These are phyloP conservation scores for Gnaphalium uliginosum DNA, from an alignment of 129 eudicot species.

Conservation along the genomic window DNA sequence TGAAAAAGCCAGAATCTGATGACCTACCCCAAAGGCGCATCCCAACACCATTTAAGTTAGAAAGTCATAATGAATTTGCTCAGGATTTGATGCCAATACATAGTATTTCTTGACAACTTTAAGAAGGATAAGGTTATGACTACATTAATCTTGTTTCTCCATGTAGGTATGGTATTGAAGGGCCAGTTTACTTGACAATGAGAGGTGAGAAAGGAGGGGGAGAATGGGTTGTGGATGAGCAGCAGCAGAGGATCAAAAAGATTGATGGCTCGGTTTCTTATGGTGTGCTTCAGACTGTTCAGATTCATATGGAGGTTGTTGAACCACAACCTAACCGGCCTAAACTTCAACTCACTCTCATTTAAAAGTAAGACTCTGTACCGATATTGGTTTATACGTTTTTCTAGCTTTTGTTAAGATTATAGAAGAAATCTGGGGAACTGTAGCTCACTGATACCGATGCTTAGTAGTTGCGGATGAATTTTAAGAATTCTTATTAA, in stretches of 20 bases:
- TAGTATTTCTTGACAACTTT: not conserved
- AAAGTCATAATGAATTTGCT: not conserved
- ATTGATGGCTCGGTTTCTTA: slow-evolving; percentile 57
- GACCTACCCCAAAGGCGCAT: no score
- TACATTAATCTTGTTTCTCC: not conserved
- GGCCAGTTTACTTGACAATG: slow-evolving; percentile 74
- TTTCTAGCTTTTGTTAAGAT: not conserved
- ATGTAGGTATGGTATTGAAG: slow-evolving; percentile 95
- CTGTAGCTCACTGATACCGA: not conserved
- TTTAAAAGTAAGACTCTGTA: slow-evolving; percentile 20
- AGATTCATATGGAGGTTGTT: slow-evolving; percentile 87
- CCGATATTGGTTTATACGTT: slow-evolving; percentile 1
- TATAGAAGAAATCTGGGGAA: not conserved
- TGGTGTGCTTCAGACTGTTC: slow-evolving; percentile 75
- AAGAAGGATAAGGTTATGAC: not conserved
- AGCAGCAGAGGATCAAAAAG: slow-evolving; percentile 76
- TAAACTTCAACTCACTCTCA: slow-evolving; percentile 79
- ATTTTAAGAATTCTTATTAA: not conserved
- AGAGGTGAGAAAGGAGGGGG: slow-evolving; percentile 72
- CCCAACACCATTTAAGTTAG: not conserved
- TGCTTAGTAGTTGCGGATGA: not conserved
- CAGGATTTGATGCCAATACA: not conserved
- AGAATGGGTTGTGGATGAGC: slow-evolving; percentile 94
- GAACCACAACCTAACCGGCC: slow-evolving; percentile 95
- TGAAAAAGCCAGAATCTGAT: no score